phyloP scores from a whole-genome alignment of 2,329 filamentous ascomycete species.

The Microdochium bolleyi region DNA sequence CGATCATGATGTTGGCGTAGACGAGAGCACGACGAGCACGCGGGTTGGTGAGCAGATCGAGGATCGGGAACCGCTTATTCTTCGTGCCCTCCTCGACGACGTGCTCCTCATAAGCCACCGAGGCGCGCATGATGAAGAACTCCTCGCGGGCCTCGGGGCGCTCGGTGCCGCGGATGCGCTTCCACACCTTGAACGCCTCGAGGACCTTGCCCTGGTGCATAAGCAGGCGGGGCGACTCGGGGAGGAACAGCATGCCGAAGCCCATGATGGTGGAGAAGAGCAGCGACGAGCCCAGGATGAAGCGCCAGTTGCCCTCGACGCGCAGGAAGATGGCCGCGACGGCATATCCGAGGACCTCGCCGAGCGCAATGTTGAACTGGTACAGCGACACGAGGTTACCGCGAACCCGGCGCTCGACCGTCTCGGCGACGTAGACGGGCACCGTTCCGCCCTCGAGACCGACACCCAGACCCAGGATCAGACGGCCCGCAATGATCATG shows the following conservation, averaged over 20 bases:
- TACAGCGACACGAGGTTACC: conserved; percentile 69
- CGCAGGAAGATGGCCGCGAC: conserved; percentile 65
- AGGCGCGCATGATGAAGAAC: conserved; percentile 64
- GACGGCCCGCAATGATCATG: conserved; percentile 62
- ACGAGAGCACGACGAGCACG: conserved; percentile 58
- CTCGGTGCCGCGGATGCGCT: conserved; percentile 57
- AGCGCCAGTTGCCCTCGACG: conserved; percentile 65
- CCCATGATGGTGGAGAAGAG: conserved; percentile 59
- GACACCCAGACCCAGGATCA: conserved; percentile 63
- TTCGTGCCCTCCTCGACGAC: conserved; percentile 39
- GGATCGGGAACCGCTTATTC: conserved; percentile 55
- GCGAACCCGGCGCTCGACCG: conserved; percentile 56
- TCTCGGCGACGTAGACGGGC: conserved; percentile 68
- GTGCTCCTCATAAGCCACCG: conserved; percentile 48
- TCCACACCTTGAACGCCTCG: conserved; percentile 62
- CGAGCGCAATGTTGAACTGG: conserved; percentile 69
- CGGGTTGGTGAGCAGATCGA: conserved; percentile 66
- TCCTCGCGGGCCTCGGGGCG: conserved; percentile 54
- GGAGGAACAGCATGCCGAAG: conserved; percentile 62
- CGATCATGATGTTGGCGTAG: conserved; percentile 63
- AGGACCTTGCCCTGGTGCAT: conserved; percentile 57
- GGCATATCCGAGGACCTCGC: conserved; percentile 66
- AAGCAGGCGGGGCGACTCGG: conserved; percentile 60
- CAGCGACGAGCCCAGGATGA: conserved; percentile 64
- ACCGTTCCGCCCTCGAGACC: conserved; percentile 69